phyloP scores from a whole-genome alignment of 208 protist species.

The Endotrypanum monterogeii region DNA sequence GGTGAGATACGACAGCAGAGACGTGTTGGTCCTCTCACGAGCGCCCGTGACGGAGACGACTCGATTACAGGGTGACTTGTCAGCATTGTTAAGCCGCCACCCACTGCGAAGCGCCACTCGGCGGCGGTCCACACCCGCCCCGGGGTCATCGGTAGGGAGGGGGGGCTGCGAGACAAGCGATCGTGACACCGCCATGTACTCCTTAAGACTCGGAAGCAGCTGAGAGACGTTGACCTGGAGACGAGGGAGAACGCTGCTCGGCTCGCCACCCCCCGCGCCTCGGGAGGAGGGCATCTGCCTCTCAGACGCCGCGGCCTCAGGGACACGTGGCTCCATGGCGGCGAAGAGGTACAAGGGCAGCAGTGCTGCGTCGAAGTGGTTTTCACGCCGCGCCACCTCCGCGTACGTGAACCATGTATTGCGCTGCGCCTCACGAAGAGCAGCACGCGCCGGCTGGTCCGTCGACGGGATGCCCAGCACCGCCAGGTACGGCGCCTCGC shows the following conservation, averaged over 20 bases:
- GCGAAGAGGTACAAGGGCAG: slow-evolving; percentile 34
- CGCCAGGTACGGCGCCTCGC: slow-evolving; percentile 18
- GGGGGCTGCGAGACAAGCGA: slow-evolving; percentile 3
- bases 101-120: slow-evolving; percentile 1
- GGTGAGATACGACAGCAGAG: slow-evolving; percentile 2
- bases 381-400: slow-evolving; percentile 37
- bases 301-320: not conserved
- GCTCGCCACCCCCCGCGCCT: too few relatives aligned
- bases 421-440: slow-evolving; percentile 40
- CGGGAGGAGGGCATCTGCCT: not conserved
- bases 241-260: too few relatives aligned
- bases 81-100: not conserved
- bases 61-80: not conserved
- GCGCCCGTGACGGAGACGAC: not conserved
- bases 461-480: slow-evolving; percentile 53
- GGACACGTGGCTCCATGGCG: slow-evolving; percentile 6
- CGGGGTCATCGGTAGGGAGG: too few relatives aligned
- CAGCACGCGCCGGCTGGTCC: slow-evolving; percentile 28
- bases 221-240: too few relatives aligned
- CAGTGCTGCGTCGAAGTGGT: slow-evolving; percentile 35
- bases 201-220: slow-evolving; percentile 1
- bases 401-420: slow-evolving; percentile 41
- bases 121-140: too few relatives aligned
- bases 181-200: not conserved
- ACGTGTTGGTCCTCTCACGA: slow-evolving; percentile 5